Base-by-base conservation (phyloP, 768 basidiomycete species). In the Termitomyces sp. region DNA sequence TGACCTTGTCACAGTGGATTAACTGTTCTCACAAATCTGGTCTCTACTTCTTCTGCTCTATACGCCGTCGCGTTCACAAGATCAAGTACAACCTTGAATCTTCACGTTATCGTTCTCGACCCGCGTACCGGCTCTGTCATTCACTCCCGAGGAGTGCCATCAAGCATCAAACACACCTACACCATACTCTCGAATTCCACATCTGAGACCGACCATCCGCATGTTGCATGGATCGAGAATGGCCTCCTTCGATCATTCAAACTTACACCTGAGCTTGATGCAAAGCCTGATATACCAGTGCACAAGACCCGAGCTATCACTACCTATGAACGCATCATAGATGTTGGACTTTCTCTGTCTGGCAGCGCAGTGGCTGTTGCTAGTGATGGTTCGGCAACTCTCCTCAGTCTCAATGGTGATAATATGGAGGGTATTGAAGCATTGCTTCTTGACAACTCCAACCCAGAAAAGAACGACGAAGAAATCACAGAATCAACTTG, bases 31-130 rank as follows among this genome's bases (percentile, higher is more conserved):
- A 83, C 87, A 5, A 82, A 86, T 60, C 70, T 96, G 10, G 71
- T 86, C 8, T 64, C 81, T 0, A 85, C 87, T 1, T 70, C 76
- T 1, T 71, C 75, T 2, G 76, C 86, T 0, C 66, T 94, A 40
- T 94, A 84, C 65, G 76, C 78, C 8, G 68, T 89, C 29, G 87
- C 85, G 3, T 69, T 84, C 34, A 74, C 81, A 6, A 82, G 81
- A 61, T 81, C 81, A 0, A 71, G 79, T 61, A 68, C 78, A 1
- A 77, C 86, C 0, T 86, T 87, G 67, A 87, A 87, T 14, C 74
- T 96, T 1, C 86, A 90, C 59, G 77, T 91, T 63, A 83, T 86
- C 25, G 77, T 86, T 1, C 74, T 96, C 7, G 79, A 84, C 53
- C 68, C 86, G 0, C 57, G 71, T 3, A 84, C 81, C 4, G 90